Evolutionary conservation across 2,329 filamentous ascomycete species (phyloP).

Genomic region (Microdochium nivale): DNA sequence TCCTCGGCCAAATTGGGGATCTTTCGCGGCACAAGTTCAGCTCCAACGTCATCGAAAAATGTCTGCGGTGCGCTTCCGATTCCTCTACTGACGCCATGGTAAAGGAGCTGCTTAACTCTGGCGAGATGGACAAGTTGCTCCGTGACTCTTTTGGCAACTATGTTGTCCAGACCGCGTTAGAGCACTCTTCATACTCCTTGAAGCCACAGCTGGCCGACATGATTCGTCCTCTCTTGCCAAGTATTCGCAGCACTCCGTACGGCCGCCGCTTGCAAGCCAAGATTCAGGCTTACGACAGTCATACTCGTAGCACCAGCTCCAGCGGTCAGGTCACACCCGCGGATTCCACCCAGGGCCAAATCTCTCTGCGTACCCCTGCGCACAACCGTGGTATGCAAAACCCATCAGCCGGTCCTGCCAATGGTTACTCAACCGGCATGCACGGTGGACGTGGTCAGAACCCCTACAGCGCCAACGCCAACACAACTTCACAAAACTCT

Average conservation of each 20-base stretch:
- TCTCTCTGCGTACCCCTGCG: slow-evolving; percentile 32
- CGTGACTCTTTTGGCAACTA: slow-evolving; percentile 96
- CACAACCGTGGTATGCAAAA: slow-evolving; percentile 34
- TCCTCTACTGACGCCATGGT: slow-evolving; percentile 74
- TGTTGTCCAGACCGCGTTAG: slow-evolving; percentile 91
- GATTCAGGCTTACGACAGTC: slow-evolving; percentile 53
- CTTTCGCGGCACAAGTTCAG: slow-evolving; percentile 96
- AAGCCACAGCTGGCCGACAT: slow-evolving; percentile 72
- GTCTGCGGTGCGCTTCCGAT: slow-evolving; percentile 72
- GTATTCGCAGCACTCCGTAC: slow-evolving; percentile 85
- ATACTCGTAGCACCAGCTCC: slow-evolving; percentile 26
- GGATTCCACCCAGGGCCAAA: slow-evolving; percentile 45
- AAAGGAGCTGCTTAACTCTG: slow-evolving; percentile 64
- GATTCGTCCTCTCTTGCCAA: slow-evolving; percentile 75
- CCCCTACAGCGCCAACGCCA: slow-evolving; percentile 16
- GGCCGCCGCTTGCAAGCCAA: slow-evolving; percentile 91
- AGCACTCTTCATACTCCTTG: slow-evolving; percentile 67
- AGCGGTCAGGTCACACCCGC: slow-evolving; percentile 43
- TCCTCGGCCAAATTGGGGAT: slow-evolving; percentile 62
- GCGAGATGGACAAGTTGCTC: slow-evolving; percentile 80
- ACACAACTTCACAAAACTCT: slow-evolving; percentile 18
- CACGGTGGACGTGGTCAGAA: slow-evolving; percentile 23
- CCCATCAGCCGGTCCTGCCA: slow-evolving; percentile 24
- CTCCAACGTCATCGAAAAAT: slow-evolving; percentile 98
- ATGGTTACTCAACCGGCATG: slow-evolving; percentile 20